These are phyloP conservation scores for Linaria vulgaris DNA, from an alignment of 257 asterid species.

Conservation along the genomic window DNA sequence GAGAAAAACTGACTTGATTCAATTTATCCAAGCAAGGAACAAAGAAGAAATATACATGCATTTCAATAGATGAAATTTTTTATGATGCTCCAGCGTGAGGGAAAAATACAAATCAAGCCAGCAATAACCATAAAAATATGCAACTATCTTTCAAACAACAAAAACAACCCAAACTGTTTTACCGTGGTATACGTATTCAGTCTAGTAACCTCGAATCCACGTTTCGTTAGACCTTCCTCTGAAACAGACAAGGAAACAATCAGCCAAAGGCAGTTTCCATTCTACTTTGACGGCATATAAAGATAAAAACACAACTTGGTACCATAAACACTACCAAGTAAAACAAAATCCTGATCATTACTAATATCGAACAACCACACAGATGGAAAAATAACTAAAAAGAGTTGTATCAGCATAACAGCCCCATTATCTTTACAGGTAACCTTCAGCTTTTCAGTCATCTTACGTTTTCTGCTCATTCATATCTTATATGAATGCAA, in stretches of 20 bases:
- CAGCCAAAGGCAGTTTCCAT: slow-evolving; percentile 10
- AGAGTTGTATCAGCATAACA: not conserved
- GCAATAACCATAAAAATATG: slow-evolving; percentile 6
- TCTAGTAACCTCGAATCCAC: slow-evolving; percentile 89
- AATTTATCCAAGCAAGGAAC: not conserved
- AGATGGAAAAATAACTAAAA: slow-evolving; percentile 1
- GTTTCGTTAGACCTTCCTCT: slow-evolving; percentile 85
- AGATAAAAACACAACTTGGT: not conserved
- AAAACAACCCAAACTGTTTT: slow-evolving; percentile 12
- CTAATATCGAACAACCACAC: not conserved
- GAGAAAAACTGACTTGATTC: not conserved
- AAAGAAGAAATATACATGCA: not conserved
- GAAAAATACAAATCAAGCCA: not conserved
- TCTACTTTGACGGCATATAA: not conserved
- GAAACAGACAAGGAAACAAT: slow-evolving; percentile 28
- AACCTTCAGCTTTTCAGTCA: not conserved
- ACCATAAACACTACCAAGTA: not conserved
- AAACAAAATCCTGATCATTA: not conserved
- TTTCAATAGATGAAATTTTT: not conserved
- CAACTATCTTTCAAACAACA: not conserved
- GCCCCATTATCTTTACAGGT: not conserved
- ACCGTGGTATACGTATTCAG: slow-evolving; percentile 97
- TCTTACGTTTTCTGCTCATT: not conserved
- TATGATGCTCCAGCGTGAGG: slow-evolving; percentile 3
- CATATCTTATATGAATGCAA: not conserved